Percentiles rank a stretch among this genome's conserved stretches.
phyloP scores from a whole-genome alignment of 2,329 filamentous ascomycete genomes.

The Myriosclerotinia curreyana region DNA sequence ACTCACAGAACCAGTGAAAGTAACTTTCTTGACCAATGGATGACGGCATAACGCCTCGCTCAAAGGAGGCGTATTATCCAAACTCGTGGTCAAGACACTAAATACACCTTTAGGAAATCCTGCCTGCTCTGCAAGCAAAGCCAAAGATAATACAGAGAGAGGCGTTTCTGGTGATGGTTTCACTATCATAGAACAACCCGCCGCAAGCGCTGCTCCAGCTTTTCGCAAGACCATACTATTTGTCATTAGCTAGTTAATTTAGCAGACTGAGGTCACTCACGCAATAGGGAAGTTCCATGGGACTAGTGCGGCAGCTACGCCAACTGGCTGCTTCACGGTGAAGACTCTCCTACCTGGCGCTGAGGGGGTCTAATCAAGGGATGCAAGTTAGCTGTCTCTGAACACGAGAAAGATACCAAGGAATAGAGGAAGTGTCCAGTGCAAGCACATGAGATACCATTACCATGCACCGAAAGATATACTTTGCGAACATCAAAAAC shows the following conservation, averaged over 20 bases:
- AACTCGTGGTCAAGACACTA: constrained; percentile 58
- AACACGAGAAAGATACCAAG: neutral
- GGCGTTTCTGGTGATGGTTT: constrained; percentile 70
- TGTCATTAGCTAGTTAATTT: neutral
- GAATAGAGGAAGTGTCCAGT: no score
- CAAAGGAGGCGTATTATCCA: constrained; percentile 53
- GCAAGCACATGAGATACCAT: neutral
- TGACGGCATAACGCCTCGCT: constrained; percentile 56
- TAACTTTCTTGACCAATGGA: constrained; percentile 58
- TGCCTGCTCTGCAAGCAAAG: constrained; percentile 51
- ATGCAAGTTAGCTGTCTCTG: neutral
- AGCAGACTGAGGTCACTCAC: constrained; percentile 32
- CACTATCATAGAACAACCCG: constrained; percentile 70
- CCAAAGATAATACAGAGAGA: constrained; percentile 54
- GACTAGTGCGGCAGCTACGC: constrained; percentile 64
- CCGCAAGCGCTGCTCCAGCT: constrained; percentile 64
- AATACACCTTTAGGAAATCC: constrained; percentile 59
- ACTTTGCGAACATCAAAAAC: neutral
- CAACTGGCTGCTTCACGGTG: constrained; percentile 72
- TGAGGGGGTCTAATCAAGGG: constrained; percentile 47
- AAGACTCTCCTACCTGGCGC: constrained; percentile 63
- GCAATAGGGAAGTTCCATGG: constrained; percentile 73
- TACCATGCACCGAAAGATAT: neutral
- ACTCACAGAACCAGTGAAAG: constrained; percentile 54
- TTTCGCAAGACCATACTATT: constrained; percentile 60